Percentiles rank a stretch among this genome's conserved stretches.
These are phyloP conservation scores for Nakazawaea sp. DNA, from an alignment of 805 yeast species.

Conservation along the genomic window DNA sequence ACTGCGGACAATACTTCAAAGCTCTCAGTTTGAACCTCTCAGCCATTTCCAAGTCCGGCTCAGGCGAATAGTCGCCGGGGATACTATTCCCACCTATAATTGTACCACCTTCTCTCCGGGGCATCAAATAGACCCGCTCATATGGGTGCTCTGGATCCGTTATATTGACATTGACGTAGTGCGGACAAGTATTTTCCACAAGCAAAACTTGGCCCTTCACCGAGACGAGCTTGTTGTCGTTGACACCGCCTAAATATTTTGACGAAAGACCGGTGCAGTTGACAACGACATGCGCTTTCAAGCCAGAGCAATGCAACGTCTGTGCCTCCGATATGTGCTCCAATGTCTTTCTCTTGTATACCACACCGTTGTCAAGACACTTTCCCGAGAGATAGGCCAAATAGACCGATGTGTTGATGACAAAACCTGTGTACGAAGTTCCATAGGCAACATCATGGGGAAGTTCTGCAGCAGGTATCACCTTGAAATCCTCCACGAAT, in stretches of 20 bases:
- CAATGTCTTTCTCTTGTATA: conserved; percentile 34
- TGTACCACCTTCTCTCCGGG: conserved; percentile 70
- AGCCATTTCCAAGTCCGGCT: conserved; percentile 36
- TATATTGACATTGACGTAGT: conserved; percentile 26
- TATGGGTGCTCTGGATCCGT: conserved; percentile 22
- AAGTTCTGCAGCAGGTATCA: conserved; percentile 28
- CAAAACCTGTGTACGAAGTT: conserved; percentile 42
- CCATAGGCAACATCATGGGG: conserved; percentile 32
- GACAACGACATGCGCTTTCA: conserved; percentile 41
- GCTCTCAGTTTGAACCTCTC: conserved; percentile 43
- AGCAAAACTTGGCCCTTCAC: conserved; percentile 57
- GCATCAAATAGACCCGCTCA: conserved; percentile 55
- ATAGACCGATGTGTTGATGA: conserved; percentile 53
- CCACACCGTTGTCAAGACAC: conserved; percentile 39
- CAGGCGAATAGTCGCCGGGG: conserved; percentile 15
- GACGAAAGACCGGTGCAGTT: conserved; percentile 55
- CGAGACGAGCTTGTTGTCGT: conserved; percentile 38
- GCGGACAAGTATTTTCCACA: conserved; percentile 35
- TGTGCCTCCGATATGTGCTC: conserved; percentile 43
- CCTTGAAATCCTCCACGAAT: conserved; percentile 32
- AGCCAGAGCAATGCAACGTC: conserved; percentile 28
- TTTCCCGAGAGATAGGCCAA: conserved; percentile 43
- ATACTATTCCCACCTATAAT: conserved; percentile 50
- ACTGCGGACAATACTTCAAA: conserved; percentile 29
- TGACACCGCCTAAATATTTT: conserved; percentile 34